Base-by-base conservation (phyloP, 352 stramenopile genomes). In the Aphanomyces cochlioides region DNA sequence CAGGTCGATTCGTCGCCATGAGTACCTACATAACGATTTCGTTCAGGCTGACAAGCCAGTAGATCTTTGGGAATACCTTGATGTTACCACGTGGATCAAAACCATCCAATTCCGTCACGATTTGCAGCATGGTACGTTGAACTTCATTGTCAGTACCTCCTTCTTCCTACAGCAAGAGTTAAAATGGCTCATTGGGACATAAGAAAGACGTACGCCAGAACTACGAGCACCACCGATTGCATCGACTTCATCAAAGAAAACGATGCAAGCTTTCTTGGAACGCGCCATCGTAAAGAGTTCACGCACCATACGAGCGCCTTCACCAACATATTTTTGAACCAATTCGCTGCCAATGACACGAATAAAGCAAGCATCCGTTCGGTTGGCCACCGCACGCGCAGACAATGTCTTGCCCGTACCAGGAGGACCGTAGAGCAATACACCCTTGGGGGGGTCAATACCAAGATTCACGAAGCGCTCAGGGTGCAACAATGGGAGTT, bases 231-330 rank as follows among this genome's bases (percentile, higher is more conserved):
- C 96, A 69, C 97, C 97, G 75, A 99, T 99, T 45, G 96, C 96
- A 79, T 99, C 97, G 56, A 99, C 88, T 81, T 99, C 98, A 77
- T 99, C 98, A 77, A 99, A 99, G 80, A 99, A 99, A 54, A 99
- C 86, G 65, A 98, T 98, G 74, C 90, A 98, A 21, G 96, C 95
- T 75, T 98, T 98, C 84, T 99, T 99, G 68, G 92, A 97, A 41
- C 97, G 91, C 17, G 97, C 98, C 96, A 99, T 99, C 17, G 96
- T 98, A 79, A 99, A 99, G n/a, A 99, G 82, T 79, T 99, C 98
- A 53, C 98, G 95, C 72, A 99, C 97, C 96, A 99, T 99, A 47
- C 97, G 87, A 13, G 97, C 97, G 66, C 98, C 98, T 82, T 99
- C 97, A 21, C 98, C 98, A 40, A 99, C 96, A 79, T 99, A 99